Base-by-base conservation (phyloP, 129 eudicot species). In the Ambrosia trifida region DNA sequence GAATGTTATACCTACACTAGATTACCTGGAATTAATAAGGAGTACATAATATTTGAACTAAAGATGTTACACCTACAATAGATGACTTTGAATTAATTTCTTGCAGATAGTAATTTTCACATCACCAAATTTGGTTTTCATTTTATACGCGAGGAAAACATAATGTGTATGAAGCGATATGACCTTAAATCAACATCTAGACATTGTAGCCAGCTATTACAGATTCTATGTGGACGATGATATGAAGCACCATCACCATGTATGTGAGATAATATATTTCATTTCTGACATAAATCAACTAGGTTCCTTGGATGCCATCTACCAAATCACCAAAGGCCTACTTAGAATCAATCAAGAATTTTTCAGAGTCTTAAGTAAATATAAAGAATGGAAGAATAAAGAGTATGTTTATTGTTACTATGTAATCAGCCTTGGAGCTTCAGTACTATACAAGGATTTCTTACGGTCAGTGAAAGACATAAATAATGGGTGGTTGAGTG, bases 61-160 rank as follows among this genome's bases (percentile, higher is more conserved):
- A 50, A 50, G 60, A 53, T 53, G 60, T 53, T 24, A n/a, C 1
- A 24, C 28, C 6, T 57, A 19, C 31, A 57, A 7, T 58, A 58
- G 9, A 58, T n/a, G 36, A 11, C 1, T 19, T 10, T 1, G 2
- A 17, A 13, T 14, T 2, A 36, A 60, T 60, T 60, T 60, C 11
- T 63, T 67, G 72, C 72, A 67, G 72, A 47, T 67, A 58, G 41
- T 47, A n/a, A 67, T 30, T 30, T 67, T 30, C 7, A 7, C 59
- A 28, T 67, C 12, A 46, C 41, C 7, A n/a, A 47, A 30, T 31
- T 46, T 67, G 72, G 72, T 7, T 59, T 67, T 30, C 44, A 44
- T n/a, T n/a, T 47, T 67, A 67, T 67, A 13, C n/a, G 30, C 14
- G 7, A 67, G 31, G 59, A 28, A 32, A 11, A 67, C 59, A 46